Evolutionary conservation across 305 asterid genomes (phyloP).

Genomic region (Solanum hybrid): DNA sequence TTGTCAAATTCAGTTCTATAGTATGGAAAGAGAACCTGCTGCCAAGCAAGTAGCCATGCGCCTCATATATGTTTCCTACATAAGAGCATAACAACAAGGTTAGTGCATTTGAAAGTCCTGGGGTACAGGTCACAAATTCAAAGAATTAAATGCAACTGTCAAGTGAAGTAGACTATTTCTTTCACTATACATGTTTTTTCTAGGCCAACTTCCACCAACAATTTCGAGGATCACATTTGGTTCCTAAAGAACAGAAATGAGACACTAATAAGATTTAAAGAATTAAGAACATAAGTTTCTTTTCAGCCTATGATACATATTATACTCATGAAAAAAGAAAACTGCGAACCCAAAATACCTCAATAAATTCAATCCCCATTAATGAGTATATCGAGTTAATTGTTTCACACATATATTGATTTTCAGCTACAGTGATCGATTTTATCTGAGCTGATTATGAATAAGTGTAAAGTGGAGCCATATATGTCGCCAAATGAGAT

Average conservation of each 20-base stretch:
- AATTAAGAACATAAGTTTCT: background rate
- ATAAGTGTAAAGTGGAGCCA: background rate
- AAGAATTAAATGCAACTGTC: background rate
- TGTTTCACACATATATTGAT: background rate
- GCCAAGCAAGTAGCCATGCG: constrained; percentile 86
- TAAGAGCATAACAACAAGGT: constrained; percentile 14
- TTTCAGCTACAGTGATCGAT: background rate
- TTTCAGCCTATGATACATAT: background rate
- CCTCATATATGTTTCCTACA: constrained; percentile 76
- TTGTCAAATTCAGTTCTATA: background rate
- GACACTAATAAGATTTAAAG: background rate
- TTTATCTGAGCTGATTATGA: background rate
- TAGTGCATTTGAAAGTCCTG: background rate
- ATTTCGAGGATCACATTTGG: background rate
- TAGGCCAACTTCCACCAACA: background rate
- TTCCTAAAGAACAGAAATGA: background rate
- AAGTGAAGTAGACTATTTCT: background rate
- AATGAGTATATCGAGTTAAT: background rate
- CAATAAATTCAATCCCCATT: background rate
- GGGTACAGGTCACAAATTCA: background rate
- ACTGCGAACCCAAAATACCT: background rate
- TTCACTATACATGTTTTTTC: background rate
- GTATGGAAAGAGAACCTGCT: constrained; percentile 43
- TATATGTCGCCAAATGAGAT: background rate
- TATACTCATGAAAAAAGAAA: background rate